Conservation (phyloP, 371 early-diverging fungal genomes). For the Apophysomyces variabilis region DNA sequence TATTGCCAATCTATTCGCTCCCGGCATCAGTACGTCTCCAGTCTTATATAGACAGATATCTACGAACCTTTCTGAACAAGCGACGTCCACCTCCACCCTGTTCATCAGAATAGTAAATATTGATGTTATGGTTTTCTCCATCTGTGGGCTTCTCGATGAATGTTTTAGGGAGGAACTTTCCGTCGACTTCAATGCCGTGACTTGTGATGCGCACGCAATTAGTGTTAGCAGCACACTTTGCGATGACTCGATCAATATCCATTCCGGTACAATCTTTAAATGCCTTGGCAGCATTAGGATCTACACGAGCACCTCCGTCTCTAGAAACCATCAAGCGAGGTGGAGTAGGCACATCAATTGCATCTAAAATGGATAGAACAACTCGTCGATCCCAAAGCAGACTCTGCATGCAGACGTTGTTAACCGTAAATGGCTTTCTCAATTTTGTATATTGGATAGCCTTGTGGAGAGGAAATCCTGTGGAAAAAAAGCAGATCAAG, state of each 20-base stretch:
- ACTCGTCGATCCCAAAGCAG: constrained; percentile 92
- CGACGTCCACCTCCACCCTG: constrained; percentile 91
- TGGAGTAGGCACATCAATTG: constrained; percentile 89
- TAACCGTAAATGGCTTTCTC: constrained; percentile 88
- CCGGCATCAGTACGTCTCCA: not conserved
- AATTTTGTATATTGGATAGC: constrained; percentile 89
- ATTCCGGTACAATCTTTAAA: constrained; percentile 58
- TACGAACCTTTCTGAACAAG: constrained; percentile 90
- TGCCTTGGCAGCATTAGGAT: constrained; percentile 41
- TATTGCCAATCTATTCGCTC: constrained; percentile 79
- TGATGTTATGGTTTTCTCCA: constrained; percentile 97
- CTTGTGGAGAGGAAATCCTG: constrained; percentile 94
- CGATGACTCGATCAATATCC: constrained; percentile 48
- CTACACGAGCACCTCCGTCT: constrained; percentile 70
- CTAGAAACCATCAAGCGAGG: constrained; percentile 75
- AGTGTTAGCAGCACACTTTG: constrained; percentile 34
- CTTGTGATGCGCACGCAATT: constrained; percentile 27
- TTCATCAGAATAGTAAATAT: constrained; percentile 89
- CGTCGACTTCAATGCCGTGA: constrained; percentile 80
- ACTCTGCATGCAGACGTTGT: constrained; percentile 91
- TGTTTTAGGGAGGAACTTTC: constrained; percentile 79
- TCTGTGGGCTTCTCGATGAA: constrained; percentile 98
- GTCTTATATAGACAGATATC: not conserved
- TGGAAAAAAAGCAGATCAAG: constrained; percentile 95
- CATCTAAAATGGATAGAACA: constrained; percentile 85